These are phyloP conservation scores for Microbotryomycetes sp. DNA, from an alignment of 1,284 basidiomycete genomes.

Conservation along the genomic window DNA sequence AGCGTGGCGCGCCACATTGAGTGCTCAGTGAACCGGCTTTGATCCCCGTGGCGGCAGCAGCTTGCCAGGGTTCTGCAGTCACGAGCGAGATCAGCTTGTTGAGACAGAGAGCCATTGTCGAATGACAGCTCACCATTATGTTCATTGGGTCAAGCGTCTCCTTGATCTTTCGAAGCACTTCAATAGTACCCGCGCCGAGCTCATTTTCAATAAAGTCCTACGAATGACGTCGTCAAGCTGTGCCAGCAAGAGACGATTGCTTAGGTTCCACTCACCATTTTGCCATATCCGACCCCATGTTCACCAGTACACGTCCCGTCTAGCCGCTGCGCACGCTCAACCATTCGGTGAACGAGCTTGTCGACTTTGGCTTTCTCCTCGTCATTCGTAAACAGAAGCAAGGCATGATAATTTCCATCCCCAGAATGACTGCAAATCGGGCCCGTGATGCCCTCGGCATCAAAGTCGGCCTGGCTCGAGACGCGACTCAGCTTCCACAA, in stretches of 20 bases:
- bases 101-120: no score
- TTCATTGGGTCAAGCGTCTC: constrained; percentile 31
- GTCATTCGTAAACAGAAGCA: constrained; percentile 56
- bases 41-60: constrained; percentile 11
- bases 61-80: constrained; percentile 26
- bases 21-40: background rate
- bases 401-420: constrained; percentile 34
- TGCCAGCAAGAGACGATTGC: background rate
- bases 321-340: constrained; percentile 60
- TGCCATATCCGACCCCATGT: constrained; percentile 34
- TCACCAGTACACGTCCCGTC: constrained; percentile 62
- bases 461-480: constrained; percentile 16
- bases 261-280: constrained; percentile 15
- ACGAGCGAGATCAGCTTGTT: no score
- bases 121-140: constrained; percentile 27
- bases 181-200: constrained; percentile 33
- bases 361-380: constrained; percentile 52
- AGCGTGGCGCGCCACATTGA: no score
- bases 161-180: constrained; percentile 33
- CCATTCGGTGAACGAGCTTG: constrained; percentile 58
- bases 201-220: constrained; percentile 32
- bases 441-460: constrained; percentile 20
- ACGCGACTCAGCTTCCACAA: background rate
- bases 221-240: background rate
- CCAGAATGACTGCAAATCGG: constrained; percentile 33